Evolutionary conservation across 116 monocot species (phyloP), one percentile per base, ranked within the genome.

Genomic region (Cymodocea nodosa): DNA sequence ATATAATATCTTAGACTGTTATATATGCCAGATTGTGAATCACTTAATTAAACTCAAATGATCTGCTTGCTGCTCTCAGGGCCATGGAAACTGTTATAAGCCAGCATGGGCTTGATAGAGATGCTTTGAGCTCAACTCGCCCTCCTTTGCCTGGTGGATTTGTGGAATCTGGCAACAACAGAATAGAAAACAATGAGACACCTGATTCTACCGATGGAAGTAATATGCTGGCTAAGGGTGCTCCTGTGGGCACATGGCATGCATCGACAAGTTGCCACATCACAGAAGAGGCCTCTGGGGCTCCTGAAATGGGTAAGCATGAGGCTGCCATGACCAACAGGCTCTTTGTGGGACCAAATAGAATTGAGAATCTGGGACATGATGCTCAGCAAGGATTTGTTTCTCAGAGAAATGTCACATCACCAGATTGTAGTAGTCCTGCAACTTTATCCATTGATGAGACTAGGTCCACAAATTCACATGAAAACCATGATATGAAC

Each of bases 21-120:
- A 11, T 44, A 44, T 44, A 44, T 44, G 44, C 44, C 44, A 44
- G 44, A 44, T 44, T 44, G 44, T 6, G 44, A 44, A 44, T 44
- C 44, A 44, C 44, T 44, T 8, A 44, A 44, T 44, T 11, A 6
- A 44, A 44, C 6, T 44, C 11, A 11, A 44, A 44, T 44, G 44
- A 44, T 44, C 6, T 79, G 7, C 34, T 61, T 61, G 34, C 34
- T 17, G 10, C 10, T 51, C 52, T 35, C 72, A 97, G 97, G 84
- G 91, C 97, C 10, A 88, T 97, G 91, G 85, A 97, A 75, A 88
- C 81, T 70, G 88, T 97, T 64, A 75, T 97, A 52, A 84, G 40
- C 65, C 91, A 97, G 76, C 78, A 97, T 75, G 84, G 91, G 39
- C 80, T 97, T 63, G 91, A 97, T 75, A 85, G 88, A 59, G 76